phyloP scores from a whole-genome alignment of 805 yeast genomes.

The Yamadazyma endophytica region DNA sequence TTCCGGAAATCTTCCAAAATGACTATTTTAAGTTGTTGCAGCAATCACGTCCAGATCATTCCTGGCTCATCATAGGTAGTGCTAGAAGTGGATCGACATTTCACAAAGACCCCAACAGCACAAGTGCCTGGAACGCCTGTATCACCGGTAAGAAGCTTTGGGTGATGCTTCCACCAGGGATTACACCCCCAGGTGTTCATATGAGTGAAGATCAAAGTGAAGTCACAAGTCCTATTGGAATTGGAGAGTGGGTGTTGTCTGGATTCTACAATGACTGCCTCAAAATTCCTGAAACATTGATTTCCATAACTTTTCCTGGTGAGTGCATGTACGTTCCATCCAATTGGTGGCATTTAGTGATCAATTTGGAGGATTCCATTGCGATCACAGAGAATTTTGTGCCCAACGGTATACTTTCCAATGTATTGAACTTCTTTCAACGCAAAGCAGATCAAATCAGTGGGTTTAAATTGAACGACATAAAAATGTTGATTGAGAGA shows the following conservation, averaged over 20 bases:
- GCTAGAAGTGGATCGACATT: conserved; percentile 80
- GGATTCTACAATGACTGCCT: conserved; percentile 75
- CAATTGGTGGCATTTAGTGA: conserved; percentile 98
- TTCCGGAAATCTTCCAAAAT: conserved; percentile 50
- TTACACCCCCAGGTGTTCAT: conserved; percentile 81
- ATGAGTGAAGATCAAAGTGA: conserved; percentile 76
- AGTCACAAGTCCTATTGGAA: conserved; percentile 87
- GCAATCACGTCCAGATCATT: conserved; percentile 75
- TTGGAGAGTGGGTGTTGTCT: conserved; percentile 85
- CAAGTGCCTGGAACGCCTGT: conserved; percentile 87
- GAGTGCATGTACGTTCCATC: conserved; percentile 87
- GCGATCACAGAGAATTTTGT: conserved; percentile 91
- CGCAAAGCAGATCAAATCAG: conserved; percentile 68
- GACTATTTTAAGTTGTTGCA: conserved; percentile 58
- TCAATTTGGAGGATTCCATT: conserved; percentile 76
- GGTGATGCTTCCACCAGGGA: conserved; percentile 81
- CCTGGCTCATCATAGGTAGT: conserved; percentile 92
- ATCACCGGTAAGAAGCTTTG: conserved; percentile 74
- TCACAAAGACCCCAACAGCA: conserved; percentile 89
- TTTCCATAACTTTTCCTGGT: conserved; percentile 76
- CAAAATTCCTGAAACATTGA: conserved; percentile 51
- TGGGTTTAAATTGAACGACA: conserved; percentile 65
- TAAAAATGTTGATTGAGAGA: conserved; percentile 31
- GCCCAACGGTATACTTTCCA: conserved; percentile 57
- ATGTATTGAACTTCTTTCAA: conserved; percentile 63